These are phyloP conservation scores for Apophysomyces variabilis DNA, from an alignment of 371 early-diverging fungal species.

Conservation along the genomic window DNA sequence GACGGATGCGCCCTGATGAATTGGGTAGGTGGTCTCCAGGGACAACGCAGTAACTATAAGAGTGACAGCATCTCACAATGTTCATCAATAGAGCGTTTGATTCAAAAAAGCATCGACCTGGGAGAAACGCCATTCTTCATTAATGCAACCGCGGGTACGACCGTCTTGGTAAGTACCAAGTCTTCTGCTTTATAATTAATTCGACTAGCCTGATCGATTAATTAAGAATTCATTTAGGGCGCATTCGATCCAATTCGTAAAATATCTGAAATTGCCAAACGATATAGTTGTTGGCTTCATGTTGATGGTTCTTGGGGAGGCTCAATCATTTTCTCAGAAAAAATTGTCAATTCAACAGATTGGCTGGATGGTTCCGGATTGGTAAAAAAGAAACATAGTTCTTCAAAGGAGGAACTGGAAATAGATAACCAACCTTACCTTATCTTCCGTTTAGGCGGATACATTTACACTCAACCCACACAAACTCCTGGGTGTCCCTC, in stretches of 20 bases:
- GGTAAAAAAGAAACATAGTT: constrained; percentile 27
- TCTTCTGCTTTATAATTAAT: neutral
- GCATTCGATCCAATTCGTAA: constrained; percentile 79
- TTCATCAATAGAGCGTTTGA: constrained; percentile 43
- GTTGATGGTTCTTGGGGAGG: constrained; percentile 91
- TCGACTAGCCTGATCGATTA: too few species aligned
- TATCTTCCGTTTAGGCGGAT: constrained; percentile 50
- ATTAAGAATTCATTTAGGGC: constrained; percentile 43
- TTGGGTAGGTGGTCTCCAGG: constrained; percentile 48
- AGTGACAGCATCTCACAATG: too few species aligned
- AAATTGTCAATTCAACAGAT: constrained; percentile 37
- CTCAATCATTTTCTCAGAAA: constrained; percentile 65
- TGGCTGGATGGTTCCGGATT: constrained; percentile 60
- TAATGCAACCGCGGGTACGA: constrained; percentile 88
- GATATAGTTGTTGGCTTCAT: constrained; percentile 81
- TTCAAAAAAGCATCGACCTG: constrained; percentile 46
- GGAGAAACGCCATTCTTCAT: constrained; percentile 78
- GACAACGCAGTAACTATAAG: neutral
- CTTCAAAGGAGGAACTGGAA: neutral
- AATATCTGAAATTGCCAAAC: constrained; percentile 63
- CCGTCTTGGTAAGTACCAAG: constrained; percentile 63
- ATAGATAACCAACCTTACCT: neutral
- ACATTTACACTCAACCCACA: constrained; percentile 86
- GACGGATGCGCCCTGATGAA: constrained; percentile 66
- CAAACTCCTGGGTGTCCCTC: constrained; percentile 84